Evolutionary conservation across 768 basidiomycete genomes (phyloP).

Genomic region (Naematelia encephala): DNA sequence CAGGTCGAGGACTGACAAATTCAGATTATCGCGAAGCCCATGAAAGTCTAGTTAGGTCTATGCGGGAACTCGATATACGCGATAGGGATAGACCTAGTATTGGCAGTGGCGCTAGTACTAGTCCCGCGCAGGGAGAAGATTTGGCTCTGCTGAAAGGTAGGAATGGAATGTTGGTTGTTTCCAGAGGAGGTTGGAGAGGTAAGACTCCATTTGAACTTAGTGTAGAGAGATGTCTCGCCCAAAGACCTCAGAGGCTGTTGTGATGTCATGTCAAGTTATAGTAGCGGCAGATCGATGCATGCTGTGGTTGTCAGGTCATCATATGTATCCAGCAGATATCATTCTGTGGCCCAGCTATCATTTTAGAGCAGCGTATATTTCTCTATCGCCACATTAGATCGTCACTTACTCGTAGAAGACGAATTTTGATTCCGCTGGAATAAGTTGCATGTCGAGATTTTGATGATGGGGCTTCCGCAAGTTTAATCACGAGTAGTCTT

Average conservation of each 20-base stretch:
- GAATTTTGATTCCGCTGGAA: background rate
- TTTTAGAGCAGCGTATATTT: no score
- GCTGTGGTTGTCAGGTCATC: background rate
- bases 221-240: constrained; percentile 41
- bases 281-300: background rate
- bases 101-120: background rate
- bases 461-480: background rate
- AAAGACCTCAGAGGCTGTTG: constrained; percentile 21
- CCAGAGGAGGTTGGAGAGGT: constrained; percentile 30
- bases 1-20: constrained; percentile 26
- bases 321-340: no score
- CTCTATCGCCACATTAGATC: no score
- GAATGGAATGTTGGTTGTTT: constrained; percentile 21
- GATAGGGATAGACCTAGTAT: background rate
- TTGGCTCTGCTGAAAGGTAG: constrained; percentile 23
- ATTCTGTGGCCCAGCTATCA: no score
- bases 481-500: no score
- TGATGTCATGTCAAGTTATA: background rate
- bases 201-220: constrained; percentile 43
- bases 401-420: no score
- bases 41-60: constrained; percentile 29
- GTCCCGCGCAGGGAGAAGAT: constrained; percentile 2
- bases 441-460: background rate
- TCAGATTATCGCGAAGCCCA: constrained; percentile 42
- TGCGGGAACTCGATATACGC: constrained; percentile 18